Conservation (phyloP, 345 rosid genomes). For the Pelargonium nanum region DNA sequence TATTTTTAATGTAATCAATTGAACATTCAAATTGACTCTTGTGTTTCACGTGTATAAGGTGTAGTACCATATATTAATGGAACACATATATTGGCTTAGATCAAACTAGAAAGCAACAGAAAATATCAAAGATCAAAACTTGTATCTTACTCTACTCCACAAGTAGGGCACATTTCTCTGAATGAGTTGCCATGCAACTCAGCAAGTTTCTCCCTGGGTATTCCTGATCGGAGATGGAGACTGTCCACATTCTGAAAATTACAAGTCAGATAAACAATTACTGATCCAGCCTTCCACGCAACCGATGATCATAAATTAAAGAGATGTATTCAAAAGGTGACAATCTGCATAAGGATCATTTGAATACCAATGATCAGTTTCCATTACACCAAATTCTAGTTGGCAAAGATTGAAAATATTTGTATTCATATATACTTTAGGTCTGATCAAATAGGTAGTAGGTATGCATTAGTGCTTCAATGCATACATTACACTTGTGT, state of each 20-base stretch:
- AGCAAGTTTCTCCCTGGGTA: conserved; percentile 32
- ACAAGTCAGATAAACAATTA: not conserved
- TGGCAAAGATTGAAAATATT: too few species aligned
- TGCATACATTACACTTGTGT: too few species aligned
- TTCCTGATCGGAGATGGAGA: conserved; percentile 33
- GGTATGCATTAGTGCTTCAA: too few species aligned
- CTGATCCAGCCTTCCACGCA: not conserved
- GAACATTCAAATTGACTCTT: not conserved
- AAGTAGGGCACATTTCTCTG: conserved; percentile 25
- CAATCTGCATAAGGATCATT: too few species aligned
- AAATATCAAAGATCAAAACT: not conserved
- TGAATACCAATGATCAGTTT: too few species aligned
- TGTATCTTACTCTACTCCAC: conserved; percentile 24
- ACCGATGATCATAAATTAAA: too few species aligned
- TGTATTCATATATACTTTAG: too few species aligned
- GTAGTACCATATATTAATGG: not conserved
- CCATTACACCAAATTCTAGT: too few species aligned
- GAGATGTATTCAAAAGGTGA: too few species aligned
- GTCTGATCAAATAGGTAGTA: too few species aligned
- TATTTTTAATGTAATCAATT: conserved; percentile 2
- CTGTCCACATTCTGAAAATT: conserved; percentile 26
- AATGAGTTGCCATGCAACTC: conserved; percentile 32
- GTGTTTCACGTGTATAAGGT: not conserved
- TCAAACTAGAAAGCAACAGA: not conserved
- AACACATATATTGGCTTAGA: not conserved